Conservation (phyloP, 1,284 basidiomycete species). For the Ceratobasidium sp. region DNA sequence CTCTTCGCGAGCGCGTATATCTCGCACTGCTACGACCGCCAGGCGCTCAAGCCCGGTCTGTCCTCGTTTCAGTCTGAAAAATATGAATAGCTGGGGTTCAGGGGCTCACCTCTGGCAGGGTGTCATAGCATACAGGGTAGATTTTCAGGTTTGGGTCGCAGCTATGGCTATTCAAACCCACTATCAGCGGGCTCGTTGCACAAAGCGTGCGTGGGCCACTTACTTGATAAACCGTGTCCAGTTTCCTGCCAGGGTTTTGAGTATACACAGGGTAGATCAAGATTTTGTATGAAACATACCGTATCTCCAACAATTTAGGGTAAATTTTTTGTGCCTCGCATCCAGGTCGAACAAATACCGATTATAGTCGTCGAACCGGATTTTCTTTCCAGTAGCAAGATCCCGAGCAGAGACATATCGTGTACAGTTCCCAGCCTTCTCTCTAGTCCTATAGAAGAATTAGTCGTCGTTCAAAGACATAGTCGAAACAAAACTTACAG, state of each 20-base stretch:
- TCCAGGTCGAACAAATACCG: constrained; percentile 41
- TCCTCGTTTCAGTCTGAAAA: background rate
- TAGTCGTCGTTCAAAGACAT: background rate
- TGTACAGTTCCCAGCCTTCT: background rate
- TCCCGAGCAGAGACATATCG: background rate
- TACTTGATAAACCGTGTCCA: constrained; percentile 42
- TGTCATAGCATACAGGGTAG: constrained; percentile 39
- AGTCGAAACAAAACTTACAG: constrained; percentile 15
- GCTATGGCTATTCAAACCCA: constrained; percentile 20
- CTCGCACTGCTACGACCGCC: constrained; percentile 27
- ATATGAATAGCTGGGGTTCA: background rate
- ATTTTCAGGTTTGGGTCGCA: constrained; percentile 41
- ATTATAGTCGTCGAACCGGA: constrained; percentile 30
- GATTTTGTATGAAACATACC: constrained; percentile 2
- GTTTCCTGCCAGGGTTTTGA: constrained; percentile 26
- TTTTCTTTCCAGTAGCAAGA: background rate
- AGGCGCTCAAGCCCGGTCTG: constrained; percentile 34
- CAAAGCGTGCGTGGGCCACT: background rate
- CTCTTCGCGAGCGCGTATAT: constrained; percentile 36
- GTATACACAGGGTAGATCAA: background rate
- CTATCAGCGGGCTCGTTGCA: background rate
- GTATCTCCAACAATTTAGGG: constrained; percentile 27
- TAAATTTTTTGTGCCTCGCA: constrained; percentile 28
- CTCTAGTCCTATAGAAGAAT: constrained; percentile 1
- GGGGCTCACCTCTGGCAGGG: constrained; percentile 23